Evolutionary conservation across 352 stramenopile genomes (phyloP), one percentile per base, ranked within the genome.

Genomic region (Peronospora tabacina): DNA sequence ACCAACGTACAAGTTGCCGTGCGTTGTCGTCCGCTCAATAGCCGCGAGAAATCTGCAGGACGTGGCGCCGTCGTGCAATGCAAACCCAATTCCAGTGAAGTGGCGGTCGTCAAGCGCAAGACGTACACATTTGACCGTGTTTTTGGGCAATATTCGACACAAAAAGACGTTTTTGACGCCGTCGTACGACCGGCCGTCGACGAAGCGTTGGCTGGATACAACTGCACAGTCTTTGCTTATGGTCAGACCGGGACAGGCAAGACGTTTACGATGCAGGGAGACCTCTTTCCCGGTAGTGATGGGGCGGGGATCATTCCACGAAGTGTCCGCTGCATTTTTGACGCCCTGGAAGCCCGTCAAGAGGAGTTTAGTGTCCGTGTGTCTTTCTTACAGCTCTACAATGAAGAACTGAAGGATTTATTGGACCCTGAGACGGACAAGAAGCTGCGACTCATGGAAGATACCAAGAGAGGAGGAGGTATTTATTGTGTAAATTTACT

Each of bases 381-480:
- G 19, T 97, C 88, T 32, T 99, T 98, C 64, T 71, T 99, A 45
- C 95, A 99, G 77, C 86, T 99, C 41, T 99, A 99, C 80, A 99
- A 99, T 54, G 96, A 99, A 71, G 95, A 98, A 49, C 70, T 98
- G 7, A 89, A 93, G 37, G 95, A 98, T 62, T 61, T 98, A 39
- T 64, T 98, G 10, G 74, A 75, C 20, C 74, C 85, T 3, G 58
- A 75, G 13, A 75, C 79, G 10, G 82, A 86, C 52, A 92, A 91
- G 61, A 87, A 89, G 61, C 61, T 96, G 50, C 66, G 82, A 7
- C 66, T 97, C 7, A 88, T 95, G 73, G 86, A 96, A 29, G 87
- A 96, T 58, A 48, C 71, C 16, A 92, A 93, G 58, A 71, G 79
- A 45, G 85, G 86, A 36, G 82, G 87, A 36, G 82, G 87, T 3